phyloP scores from a whole-genome alignment of 2,329 filamentous ascomycete species.

The Nigrospora osmanthi region DNA sequence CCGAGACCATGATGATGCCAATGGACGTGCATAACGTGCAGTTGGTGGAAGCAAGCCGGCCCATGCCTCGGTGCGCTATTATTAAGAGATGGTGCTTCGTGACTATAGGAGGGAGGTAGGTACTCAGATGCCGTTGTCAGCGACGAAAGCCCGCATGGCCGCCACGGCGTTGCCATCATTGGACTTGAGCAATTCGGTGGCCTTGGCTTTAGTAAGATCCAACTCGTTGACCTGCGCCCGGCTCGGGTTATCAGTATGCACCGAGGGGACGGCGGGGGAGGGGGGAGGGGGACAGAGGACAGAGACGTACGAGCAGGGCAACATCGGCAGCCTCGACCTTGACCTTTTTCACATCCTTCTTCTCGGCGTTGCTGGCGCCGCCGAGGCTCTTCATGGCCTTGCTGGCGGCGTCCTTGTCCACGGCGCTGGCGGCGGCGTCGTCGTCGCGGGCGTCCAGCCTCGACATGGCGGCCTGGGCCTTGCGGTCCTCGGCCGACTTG shows the following conservation, averaged over 20 bases:
- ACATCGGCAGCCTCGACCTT: constrained; percentile 72
- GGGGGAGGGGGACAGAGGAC: too few species aligned
- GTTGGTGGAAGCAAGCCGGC: too few species aligned
- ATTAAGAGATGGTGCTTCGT: too few species aligned
- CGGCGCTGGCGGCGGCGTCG: constrained; percentile 36
- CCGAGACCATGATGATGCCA: too few species aligned
- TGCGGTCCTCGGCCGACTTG: constrained; percentile 69
- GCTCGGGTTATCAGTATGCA: neutral
- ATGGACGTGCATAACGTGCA: too few species aligned
- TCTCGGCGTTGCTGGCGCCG: constrained; percentile 28
- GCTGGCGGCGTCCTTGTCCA: constrained; percentile 62
- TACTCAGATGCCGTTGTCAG: constrained; percentile 4
- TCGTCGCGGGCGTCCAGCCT: constrained; percentile 53
- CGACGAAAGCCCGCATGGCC: constrained; percentile 54
- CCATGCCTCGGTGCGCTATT: too few species aligned
- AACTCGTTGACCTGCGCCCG: constrained; percentile 55
- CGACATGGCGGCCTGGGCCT: constrained; percentile 66
- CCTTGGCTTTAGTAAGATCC: constrained; percentile 63
- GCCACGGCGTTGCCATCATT: constrained; percentile 63
- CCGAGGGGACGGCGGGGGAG: neutral
- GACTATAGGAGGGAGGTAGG: neutral
- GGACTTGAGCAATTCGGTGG: constrained; percentile 64
- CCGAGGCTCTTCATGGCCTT: constrained; percentile 63
- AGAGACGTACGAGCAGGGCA: constrained; percentile 53
- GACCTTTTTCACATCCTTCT: constrained; percentile 48